phyloP scores from a whole-genome alignment of 176 grass and related monocot genomes.

The Guadua angustifolia region DNA sequence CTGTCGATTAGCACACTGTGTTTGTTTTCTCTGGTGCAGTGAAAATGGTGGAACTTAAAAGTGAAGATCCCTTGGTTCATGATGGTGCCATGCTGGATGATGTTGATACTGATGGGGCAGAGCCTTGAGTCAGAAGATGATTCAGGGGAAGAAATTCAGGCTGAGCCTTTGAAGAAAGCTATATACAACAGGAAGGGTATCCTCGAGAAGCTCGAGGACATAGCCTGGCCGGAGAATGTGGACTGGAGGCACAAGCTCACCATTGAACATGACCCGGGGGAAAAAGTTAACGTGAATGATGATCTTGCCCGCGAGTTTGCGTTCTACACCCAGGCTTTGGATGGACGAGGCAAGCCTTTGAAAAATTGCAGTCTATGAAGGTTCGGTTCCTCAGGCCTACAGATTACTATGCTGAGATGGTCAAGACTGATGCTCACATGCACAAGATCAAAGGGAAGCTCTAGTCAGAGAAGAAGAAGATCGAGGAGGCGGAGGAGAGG shows the following conservation, averaged over 20 bases:
- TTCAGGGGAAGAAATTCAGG: conserved; percentile 57
- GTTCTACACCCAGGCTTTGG: conserved; percentile 88
- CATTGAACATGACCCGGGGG: conserved; percentile 59
- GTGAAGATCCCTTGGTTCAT: conserved; percentile 28
- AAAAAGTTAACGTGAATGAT: conserved; percentile 81
- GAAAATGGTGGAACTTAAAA: conserved; percentile 38
- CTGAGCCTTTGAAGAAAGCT: conserved; percentile 63
- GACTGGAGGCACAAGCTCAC: conserved; percentile 87
- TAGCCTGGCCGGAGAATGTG: conserved; percentile 71
- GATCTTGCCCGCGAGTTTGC: conserved; percentile 83
- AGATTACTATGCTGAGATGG: conserved; percentile 97
- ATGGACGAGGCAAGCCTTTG: conserved; percentile 72
- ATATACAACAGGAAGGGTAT: conserved; percentile 75
- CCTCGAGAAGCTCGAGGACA: conserved; percentile 85
- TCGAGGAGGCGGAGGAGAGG: conserved; percentile 86
- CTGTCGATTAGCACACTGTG: neutral
- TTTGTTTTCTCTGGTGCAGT: conserved; percentile 2
- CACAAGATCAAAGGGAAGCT: conserved; percentile 86
- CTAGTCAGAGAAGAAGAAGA: conserved; percentile 82
- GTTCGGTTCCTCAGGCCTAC: conserved; percentile 76
- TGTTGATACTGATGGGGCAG: conserved; percentile 6
- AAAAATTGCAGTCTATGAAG: conserved; percentile 70
- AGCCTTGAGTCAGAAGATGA: conserved; percentile 3
- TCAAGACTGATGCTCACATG: conserved; percentile 92
- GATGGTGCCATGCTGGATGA: conserved; percentile 37